These are phyloP conservation scores for Plectranthus barbatus DNA, from an alignment of 257 asterid genomes.

Conservation along the genomic window DNA sequence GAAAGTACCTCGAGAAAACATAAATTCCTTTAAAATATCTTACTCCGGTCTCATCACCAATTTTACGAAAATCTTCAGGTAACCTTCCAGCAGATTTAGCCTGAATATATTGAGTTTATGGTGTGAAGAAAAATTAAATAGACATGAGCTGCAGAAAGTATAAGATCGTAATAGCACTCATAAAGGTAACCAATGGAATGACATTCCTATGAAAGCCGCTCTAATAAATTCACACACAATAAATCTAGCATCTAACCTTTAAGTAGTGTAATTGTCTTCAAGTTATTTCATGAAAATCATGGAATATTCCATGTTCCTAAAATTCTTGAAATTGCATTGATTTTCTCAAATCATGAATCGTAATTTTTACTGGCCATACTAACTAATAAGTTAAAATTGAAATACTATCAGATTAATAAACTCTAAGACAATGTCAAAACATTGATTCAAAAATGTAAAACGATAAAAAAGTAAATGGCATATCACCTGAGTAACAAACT, in stretches of 20 bases:
- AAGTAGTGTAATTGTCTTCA: not conserved
- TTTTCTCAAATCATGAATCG: not conserved
- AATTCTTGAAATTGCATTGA: constrained; percentile 5
- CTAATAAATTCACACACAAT: not conserved
- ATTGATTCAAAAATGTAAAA: constrained; percentile 1
- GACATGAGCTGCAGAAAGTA: constrained; percentile 8
- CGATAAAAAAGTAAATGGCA: not conserved
- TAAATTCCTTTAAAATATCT: constrained; percentile 20
- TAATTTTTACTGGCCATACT: not conserved
- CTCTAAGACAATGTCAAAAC: not conserved
- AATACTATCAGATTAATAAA: constrained; percentile 8
- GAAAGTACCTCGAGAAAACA: not conserved
- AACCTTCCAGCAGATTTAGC: constrained; percentile 89
- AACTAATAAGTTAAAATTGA: not conserved
- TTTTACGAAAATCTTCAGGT: constrained; percentile 53
- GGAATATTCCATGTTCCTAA: constrained; percentile 12
- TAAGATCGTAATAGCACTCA: not conserved
- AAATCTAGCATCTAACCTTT: not conserved
- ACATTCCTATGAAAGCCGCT: not conserved
- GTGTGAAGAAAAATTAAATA: constrained; percentile 11
- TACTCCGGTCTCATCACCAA: constrained; percentile 76
- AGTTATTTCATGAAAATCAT: not conserved
- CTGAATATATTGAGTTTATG: constrained; percentile 31
- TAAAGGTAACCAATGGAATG: not conserved
- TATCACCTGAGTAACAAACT: constrained; percentile 71